A percentile compares a stretch with the other conserved stretches of the same genome.
phyloP scores from a whole-genome alignment of 2,329 filamentous ascomycete genomes.

The Claviceps citrina region DNA sequence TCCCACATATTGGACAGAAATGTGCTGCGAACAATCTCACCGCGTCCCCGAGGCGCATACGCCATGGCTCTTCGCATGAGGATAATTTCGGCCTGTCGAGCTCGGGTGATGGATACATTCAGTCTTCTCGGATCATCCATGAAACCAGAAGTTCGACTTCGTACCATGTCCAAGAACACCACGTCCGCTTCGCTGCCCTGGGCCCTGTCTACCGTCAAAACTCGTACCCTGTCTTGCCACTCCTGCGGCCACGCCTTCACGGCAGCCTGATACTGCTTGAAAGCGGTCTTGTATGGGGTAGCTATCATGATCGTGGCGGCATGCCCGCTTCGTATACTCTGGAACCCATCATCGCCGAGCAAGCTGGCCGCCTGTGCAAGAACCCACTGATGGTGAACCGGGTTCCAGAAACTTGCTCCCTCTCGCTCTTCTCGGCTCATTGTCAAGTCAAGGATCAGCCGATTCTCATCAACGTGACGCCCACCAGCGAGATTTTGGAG shows the following conservation, averaged over 20 bases:
- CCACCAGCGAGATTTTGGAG: conserved; percentile 14
- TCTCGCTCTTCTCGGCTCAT: conserved; percentile 14
- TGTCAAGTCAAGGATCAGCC: conserved; percentile 20
- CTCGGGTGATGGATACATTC: conserved; percentile 31
- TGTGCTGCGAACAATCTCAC: conserved; percentile 5
- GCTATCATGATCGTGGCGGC: conserved; percentile 27
- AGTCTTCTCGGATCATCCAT: conserved; percentile 29
- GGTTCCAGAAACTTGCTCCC: conserved; percentile 26
- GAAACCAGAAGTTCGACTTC: conserved; percentile 23
- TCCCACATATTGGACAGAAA: conserved; percentile 19
- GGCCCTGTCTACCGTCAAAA: conserved; percentile 29
- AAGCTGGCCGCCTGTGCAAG: conserved; percentile 18
- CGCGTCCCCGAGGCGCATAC: conserved; percentile 3
- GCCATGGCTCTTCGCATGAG: conserved; percentile 27
- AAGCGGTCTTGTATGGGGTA: conserved; percentile 26
- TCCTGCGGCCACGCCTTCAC: conserved; percentile 15
- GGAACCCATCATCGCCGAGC: conserved; percentile 1
- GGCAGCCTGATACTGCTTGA: conserved; percentile 19
- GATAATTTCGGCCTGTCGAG: conserved; percentile 29
- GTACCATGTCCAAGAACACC: conserved; percentile 31
- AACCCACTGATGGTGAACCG: conserved; percentile 22
- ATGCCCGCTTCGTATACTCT: conserved; percentile 12
- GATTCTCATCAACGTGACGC: conserved; percentile 17
- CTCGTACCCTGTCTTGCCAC: conserved; percentile 19
- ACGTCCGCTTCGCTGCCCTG: conserved; percentile 34